A percentile compares a stretch with the other conserved stretches of the same genome.
phyloP scores from a whole-genome alignment of 2,329 filamentous ascomycete species.

The Decorospora gaudefroyi region DNA sequence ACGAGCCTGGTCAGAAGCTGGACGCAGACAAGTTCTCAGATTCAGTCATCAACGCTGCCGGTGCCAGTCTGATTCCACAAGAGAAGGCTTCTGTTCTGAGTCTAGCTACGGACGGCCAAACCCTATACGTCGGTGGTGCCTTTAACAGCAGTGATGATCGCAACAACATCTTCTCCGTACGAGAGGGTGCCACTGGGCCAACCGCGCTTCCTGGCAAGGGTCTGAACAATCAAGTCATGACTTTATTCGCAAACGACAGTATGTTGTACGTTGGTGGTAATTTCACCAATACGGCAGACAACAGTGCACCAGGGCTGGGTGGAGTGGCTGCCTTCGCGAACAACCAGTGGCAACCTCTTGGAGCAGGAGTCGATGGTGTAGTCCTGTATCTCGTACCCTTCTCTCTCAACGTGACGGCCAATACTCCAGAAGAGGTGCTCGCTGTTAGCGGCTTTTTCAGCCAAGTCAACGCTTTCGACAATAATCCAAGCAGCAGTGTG shows the following conservation, averaged over 20 bases:
- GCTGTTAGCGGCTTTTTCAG: constrained; percentile 81
- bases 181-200: constrained; percentile 60
- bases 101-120: constrained; percentile 66
- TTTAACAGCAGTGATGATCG: constrained; percentile 67
- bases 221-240: constrained; percentile 76
- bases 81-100: constrained; percentile 69
- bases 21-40: constrained; percentile 67
- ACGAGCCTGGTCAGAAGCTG: constrained; percentile 68
- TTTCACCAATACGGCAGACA: constrained; percentile 74
- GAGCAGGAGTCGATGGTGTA: constrained; percentile 80
- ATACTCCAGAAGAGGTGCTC: constrained; percentile 72
- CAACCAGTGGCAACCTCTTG: constrained; percentile 76
- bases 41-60: constrained; percentile 77
- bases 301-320: constrained; percentile 66
- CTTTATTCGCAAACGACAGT: constrained; percentile 69
- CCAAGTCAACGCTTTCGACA: constrained; percentile 69
- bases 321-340: constrained; percentile 75
- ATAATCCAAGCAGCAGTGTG: constrained; percentile 64
- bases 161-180: constrained; percentile 76
- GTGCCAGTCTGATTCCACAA: constrained; percentile 64
- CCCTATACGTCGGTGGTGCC: constrained; percentile 77
- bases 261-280: constrained; percentile 75
- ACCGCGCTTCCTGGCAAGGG: constrained; percentile 69
- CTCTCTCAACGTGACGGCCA: constrained; percentile 73
- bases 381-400: constrained; percentile 77